Conservation (phyloP, 2,329 filamentous ascomycete genomes). For the Neurospora crassa region DNA sequence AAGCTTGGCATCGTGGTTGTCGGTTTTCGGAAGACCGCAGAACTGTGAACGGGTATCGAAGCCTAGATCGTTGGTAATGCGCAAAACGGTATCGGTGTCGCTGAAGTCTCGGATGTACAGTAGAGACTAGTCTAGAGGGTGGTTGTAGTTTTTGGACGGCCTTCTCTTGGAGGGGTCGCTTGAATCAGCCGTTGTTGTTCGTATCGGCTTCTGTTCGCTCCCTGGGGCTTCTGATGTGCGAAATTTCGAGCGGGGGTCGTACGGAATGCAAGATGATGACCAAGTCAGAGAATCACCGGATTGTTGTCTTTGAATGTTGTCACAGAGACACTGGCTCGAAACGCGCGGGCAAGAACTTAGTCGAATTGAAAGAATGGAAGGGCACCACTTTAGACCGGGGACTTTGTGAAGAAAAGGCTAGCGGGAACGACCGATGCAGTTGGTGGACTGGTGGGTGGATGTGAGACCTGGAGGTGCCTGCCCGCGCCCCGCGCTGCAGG, state of each 20-base stretch:
- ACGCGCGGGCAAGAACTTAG: neutral
- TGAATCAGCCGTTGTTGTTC: neutral
- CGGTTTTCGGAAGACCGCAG: neutral
- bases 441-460: neutral
- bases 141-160: neutral
- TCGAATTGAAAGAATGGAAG: neutral
- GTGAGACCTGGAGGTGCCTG: neutral
- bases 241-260: neutral
- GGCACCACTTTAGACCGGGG: neutral
- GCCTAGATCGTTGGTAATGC: neutral
- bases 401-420: neutral
- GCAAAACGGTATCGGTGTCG: neutral
- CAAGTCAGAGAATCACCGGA: neutral
- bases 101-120: neutral
- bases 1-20: constrained; percentile 14
- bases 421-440: neutral
- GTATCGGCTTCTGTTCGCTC: neutral
- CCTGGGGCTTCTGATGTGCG: neutral
- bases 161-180: neutral
- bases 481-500: neutral
- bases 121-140: neutral
- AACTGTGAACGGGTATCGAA: neutral
- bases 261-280: neutral
- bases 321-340: neutral
- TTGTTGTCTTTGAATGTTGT: neutral